Percentiles rank a stretch among this genome's conserved stretches.
phyloP scores from a whole-genome alignment of 352 stramenopile genomes.

The Phytophthora lateralis region DNA sequence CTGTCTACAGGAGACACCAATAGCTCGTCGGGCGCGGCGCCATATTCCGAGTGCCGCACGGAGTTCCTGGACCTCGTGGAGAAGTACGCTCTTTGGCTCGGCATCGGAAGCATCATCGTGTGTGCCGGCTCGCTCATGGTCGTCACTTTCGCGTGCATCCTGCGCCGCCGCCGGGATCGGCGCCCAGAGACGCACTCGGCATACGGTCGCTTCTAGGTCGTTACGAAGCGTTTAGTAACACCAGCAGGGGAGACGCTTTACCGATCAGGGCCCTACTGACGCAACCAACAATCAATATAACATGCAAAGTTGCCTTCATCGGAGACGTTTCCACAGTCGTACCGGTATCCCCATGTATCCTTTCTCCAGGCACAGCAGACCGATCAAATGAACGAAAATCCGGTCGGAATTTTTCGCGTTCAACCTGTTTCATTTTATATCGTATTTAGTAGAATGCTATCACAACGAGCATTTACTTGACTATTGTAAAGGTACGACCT shows the following conservation, averaged over 20 bases:
- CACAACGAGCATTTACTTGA: constrained; percentile 3
- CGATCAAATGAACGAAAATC: constrained; percentile 14
- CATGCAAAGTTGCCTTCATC: neutral
- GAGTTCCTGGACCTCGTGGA: constrained; percentile 57
- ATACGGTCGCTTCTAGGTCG: constrained; percentile 32
- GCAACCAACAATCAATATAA: too few relatives aligned
- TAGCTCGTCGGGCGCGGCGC: constrained; percentile 40
- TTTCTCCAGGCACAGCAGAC: neutral
- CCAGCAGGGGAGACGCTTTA: neutral
- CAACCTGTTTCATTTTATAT: neutral
- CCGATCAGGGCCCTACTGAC: too few relatives aligned
- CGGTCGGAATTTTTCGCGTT: neutral
- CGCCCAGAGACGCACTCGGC: constrained; percentile 12
- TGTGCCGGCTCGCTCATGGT: constrained; percentile 47
- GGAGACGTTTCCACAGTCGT: too few relatives aligned
- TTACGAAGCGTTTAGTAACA: constrained; percentile 21
- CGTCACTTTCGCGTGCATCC: constrained; percentile 51
- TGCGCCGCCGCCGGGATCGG: constrained; percentile 37
- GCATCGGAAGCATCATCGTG: constrained; percentile 47
- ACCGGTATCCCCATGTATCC: too few relatives aligned
- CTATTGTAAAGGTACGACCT: neutral
- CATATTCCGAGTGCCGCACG: constrained; percentile 55
- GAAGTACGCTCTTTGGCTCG: constrained; percentile 45
- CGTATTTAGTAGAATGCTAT: constrained; percentile 5
- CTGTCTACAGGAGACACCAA: constrained; percentile 36